These are phyloP conservation scores for Phytopythium boreale DNA, from an alignment of 352 stramenopile genomes.

Conservation along the genomic window DNA sequence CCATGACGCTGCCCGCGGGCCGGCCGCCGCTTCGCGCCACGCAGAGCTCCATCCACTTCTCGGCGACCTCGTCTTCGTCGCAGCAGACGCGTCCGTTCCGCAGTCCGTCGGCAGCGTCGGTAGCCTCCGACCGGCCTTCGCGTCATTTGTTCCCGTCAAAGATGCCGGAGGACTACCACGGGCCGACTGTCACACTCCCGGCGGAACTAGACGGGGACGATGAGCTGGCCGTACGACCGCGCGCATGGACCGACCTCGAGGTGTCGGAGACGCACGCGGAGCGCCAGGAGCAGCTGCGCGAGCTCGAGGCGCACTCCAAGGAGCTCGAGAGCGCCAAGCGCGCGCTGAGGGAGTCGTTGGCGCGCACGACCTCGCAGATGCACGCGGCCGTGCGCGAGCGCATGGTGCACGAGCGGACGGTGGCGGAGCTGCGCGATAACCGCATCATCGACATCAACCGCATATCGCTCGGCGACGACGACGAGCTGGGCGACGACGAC, in stretches of 20 bases:
- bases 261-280: conserved; percentile 43
- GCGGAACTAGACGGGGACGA: conserved; percentile 27
- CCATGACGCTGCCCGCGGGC: conserved; percentile 14
- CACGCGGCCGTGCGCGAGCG: conserved; percentile 37
- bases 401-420: conserved; percentile 25
- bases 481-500: conserved; percentile 33
- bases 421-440: conserved; percentile 46
- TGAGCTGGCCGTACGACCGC: conserved; percentile 37
- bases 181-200: conserved; percentile 9
- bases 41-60: conserved; percentile 33
- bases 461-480: conserved; percentile 49
- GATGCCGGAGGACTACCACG: conserved; percentile 5
- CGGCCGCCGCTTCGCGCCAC: conserved; percentile 32
- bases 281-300: conserved; percentile 69
- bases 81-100: conserved; percentile 23
- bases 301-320: conserved; percentile 63
- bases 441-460: conserved; percentile 69
- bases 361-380: conserved; percentile 19
- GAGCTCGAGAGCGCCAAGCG: conserved; percentile 59
- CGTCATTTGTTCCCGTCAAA: conserved; percentile 1
- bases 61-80: conserved; percentile 20
- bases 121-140: background rate
- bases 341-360: conserved; percentile 51
- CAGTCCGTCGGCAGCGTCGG: conserved; percentile 21
- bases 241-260: conserved; percentile 65